These are phyloP conservation scores for Xylaria sp. DNA, from an alignment of 2,329 filamentous ascomycete species.

Conservation along the genomic window DNA sequence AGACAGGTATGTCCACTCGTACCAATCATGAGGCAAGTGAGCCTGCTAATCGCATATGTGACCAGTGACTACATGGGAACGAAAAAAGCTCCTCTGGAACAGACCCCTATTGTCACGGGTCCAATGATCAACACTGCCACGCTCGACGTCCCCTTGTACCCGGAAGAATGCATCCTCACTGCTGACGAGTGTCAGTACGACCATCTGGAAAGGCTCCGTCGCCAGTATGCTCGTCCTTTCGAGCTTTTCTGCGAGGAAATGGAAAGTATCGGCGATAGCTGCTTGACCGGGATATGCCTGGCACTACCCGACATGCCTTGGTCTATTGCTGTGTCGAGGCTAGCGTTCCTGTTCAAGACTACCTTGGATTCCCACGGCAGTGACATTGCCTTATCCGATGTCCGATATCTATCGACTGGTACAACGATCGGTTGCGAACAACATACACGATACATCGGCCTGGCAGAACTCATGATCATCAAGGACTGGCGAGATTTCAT, in stretches of 20 bases:
- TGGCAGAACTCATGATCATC: conserved; percentile 26
- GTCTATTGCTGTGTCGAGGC: conserved; percentile 29
- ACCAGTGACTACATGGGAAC: not conserved
- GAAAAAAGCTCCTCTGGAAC: not conserved
- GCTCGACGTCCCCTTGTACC: conserved; percentile 7
- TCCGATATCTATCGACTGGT: conserved; percentile 3
- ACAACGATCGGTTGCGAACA: conserved; percentile 24
- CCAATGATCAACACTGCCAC: conserved; percentile 22
- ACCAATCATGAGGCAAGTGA: not conserved
- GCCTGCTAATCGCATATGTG: not conserved
- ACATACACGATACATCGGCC: conserved; percentile 20
- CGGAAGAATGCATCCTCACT: conserved; percentile 7
- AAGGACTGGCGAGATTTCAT: conserved; percentile 31
- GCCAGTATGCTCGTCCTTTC: conserved; percentile 24
- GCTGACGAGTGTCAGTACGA: conserved; percentile 28
- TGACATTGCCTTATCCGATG: not conserved
- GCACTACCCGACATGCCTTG: conserved; percentile 31
- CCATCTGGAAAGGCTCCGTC: conserved; percentile 4
- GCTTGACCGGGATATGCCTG: conserved; percentile 30
- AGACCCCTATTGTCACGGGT: not conserved
- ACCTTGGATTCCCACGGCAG: conserved; percentile 2
- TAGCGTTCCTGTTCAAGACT: conserved; percentile 27
- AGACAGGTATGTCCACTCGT: not conserved
- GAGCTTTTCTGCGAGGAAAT: conserved; percentile 30
- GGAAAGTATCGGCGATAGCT: conserved; percentile 27